A percentile compares a stretch with the other conserved stretches of the same genome.
Evolutionary conservation across 192 early-diverging fungal genomes (phyloP).

Genomic region (Pilobolus umbonatus): DNA sequence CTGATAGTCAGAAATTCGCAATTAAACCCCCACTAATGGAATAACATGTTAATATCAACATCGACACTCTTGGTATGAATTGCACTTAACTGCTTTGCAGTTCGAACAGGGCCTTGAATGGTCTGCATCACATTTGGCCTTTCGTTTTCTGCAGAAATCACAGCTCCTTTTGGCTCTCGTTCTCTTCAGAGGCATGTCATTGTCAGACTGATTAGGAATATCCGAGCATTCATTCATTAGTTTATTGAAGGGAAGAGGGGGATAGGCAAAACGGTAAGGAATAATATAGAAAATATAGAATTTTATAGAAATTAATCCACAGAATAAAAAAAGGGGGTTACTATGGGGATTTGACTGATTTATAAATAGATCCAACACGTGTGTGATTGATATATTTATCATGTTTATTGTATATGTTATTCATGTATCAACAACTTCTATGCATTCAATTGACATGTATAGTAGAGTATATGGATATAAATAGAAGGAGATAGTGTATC

Average conservation of each 20-base stretch:
- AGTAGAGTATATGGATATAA: too few species aligned
- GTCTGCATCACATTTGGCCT: conserved; percentile 37
- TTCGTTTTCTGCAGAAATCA: conserved; percentile 37
- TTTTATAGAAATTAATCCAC: conserved; percentile 4
- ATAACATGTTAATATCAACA: background rate
- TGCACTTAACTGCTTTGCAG: conserved; percentile 30
- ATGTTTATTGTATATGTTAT: background rate
- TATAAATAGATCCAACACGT: conserved; percentile 17
- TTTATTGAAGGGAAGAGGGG: background rate
- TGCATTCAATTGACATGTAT: too few species aligned
- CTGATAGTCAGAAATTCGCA: conserved; percentile 27
- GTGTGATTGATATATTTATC: background rate
- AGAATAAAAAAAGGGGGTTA: conserved; percentile 14
- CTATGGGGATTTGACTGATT: conserved; percentile 7
- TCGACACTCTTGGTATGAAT: background rate
- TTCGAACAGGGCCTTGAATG: conserved; percentile 31
- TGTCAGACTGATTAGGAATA: background rate
- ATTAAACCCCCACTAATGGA: conserved; percentile 23
- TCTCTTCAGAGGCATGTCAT: conserved; percentile 18
- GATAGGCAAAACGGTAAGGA: conserved; percentile 1
- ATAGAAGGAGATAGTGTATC: too few species aligned
- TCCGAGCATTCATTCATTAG: background rate
- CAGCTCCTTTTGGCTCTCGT: conserved; percentile 39
- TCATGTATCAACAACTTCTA: background rate
- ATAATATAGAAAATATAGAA: background rate